Evolutionary conservation across 169 alveolate genomes (phyloP), one percentile per base, ranked within the genome.

Genomic region (Babesia sp.): DNA sequence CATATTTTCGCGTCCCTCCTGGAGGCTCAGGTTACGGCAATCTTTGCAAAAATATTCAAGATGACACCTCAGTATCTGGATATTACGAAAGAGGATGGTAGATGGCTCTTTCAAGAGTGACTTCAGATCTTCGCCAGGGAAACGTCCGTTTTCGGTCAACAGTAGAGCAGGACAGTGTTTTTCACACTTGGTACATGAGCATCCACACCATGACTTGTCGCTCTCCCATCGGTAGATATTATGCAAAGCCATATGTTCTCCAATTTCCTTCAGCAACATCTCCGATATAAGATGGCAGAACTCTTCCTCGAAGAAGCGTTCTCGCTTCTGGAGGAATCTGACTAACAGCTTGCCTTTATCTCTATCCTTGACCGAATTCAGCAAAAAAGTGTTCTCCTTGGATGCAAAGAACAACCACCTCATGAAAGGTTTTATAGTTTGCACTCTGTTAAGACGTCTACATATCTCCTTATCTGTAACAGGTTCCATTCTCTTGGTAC

Each of bases 21-120:
- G 87, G 33, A 53, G 29, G 31, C 69, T 79, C 51, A 79, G 71
- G 70, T 79, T 79, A 28, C 87, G 7, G 64, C 87, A 79, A 26
- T 79, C 87, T 51, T 68, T 79, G 76, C 87, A 79, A 34, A 79
- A 79, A 63, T 79, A 79, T 54, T 79, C 87, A 54, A 79, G 71
- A 66, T 79, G 87, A 39, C 87, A 79, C 45, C 87, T 20, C 41
- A 79, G 77, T 18, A 79, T 79, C 60, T 79, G 87, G 4, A 79
- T 79, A 59, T 79, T 79, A 34, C 87, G 72, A 53, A 79, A 79
- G 16, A 79, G 77, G 26, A 79, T 79, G 20, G 87, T 79, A 3
- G 87, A 74, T 4, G 87, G 87, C 28, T 79, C 87, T 7, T 63
- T 24, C 73, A 79, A 45, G 22, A 64, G 51, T n/a, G 33, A 26